Evolutionary conservation across 2,329 filamentous ascomycete genomes (phyloP), one percentile per base, ranked within the genome.

Genomic region (Penicillium paneum): DNA sequence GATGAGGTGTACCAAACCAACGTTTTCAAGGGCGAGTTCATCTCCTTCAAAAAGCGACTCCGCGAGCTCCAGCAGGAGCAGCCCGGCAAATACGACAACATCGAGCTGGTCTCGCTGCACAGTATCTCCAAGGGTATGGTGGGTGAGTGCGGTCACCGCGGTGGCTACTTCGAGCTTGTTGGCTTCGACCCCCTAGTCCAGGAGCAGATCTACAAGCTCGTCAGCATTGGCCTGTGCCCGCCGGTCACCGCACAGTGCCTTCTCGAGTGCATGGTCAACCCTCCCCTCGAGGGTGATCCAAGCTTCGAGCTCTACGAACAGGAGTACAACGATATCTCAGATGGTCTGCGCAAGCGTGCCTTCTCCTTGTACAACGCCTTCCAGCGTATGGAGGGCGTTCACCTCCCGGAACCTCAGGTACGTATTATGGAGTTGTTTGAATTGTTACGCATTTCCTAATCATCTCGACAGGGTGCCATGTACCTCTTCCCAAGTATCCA

Each of bases 1-100:
- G 94, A 99, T 70, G 94, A 99, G 76, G 94, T 99, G 35, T 99
- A 99, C 83, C 94, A 99, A 78, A 97, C 94, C 70, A 99, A 99
- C 75, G 89, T 99, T 66, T 99, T 99, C 77, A 79, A 89, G 58
- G 94, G 94, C 74, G 82, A 93, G 72, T 99, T 99, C 80, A 85
- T 90, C 77, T 95, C 90, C 68, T 97, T 99, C 87, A 97, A 97
- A 80, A 86, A 89, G 66, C 86, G 88, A 38, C 83, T 99, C 47
- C 85, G 92, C 60, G 71, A 88, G 64, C 78, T 97, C 67, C 93
- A 97, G 74, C 80, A 87, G 73, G 77, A 87, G 70, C 75, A 81
- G 41, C 84, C 88, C 1, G 89, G 85, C 67, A 86, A 85, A 72
- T 97, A 91, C 77, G 89, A 96, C 75, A 74, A 83, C 64, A 80